Evolutionary conservation across 2,329 filamentous ascomycete species (phyloP), one percentile per base, ranked within the genome.

Genomic region (Metarhizium anisopliae): DNA sequence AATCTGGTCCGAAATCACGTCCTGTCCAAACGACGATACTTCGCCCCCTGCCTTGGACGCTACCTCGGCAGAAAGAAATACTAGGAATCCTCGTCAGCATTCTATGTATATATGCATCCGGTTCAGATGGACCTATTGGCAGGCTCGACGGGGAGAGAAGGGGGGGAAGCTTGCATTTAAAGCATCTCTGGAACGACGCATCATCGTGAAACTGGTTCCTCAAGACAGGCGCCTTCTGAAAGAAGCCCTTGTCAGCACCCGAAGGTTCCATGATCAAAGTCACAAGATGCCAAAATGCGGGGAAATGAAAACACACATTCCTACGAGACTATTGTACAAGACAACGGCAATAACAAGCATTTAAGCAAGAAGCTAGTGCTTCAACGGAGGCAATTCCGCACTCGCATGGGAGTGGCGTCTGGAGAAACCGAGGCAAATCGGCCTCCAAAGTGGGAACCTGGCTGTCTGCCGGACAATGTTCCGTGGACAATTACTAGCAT

Each of bases 151-250:
- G 25, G 25, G 25, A 25, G 6, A 13, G 7, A 20, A 20, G 4
- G 13, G 7, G 14, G 32, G 5, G 56, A 59, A 49, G 63, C 73
- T 60, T 64, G 83, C 82, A 68, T 52, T 73, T 72, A 35, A 82
- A 70, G n/a, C 77, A 71, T 36, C 81, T 72, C 62, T 76, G 75
- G 30, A 80, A 74, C 53, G 74, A 77, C 6, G 67, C 68, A 64
- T 85, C 82, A 40, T 84, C 78, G 47, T 77, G 67, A 57, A 80
- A 82, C 56, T 84, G 81, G 60, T 84, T 85, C 14, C 67, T 70
- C 50, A 85, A 65, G 10, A 74, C 70, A 2, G 77, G 79, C 4
- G 75, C 69, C 43, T 74, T 67, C 61, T 84, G 82, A 60, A 85
- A 81, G 68, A 83, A 83, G 57, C 82, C 81, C 8, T 64, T 71